phyloP scores from a whole-genome alignment of 2,329 filamentous ascomycete species.

The Fusarium pilosicola region DNA sequence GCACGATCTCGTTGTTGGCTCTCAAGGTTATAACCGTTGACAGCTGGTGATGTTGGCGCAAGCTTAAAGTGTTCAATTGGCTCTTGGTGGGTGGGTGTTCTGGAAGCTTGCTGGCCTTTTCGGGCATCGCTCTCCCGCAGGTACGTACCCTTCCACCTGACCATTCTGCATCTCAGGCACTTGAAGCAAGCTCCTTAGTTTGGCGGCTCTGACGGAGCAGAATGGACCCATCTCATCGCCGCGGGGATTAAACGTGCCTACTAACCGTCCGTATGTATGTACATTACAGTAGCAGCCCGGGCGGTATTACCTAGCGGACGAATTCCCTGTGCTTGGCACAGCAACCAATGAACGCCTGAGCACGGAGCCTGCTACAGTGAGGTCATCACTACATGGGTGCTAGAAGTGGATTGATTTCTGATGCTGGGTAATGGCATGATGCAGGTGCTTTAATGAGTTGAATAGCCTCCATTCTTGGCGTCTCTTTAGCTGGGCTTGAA shows the following conservation, averaged over 20 bases:
- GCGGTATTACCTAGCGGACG: constrained; percentile 1
- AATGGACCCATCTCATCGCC: background rate
- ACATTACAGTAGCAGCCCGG: background rate
- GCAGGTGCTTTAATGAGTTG: background rate
- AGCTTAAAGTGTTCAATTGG: constrained; percentile 11
- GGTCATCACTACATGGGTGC: constrained; percentile 38
- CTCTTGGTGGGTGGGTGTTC: constrained; percentile 31
- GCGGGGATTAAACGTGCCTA: constrained; percentile 9
- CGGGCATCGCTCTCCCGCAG: constrained; percentile 33
- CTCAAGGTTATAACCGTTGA: constrained; percentile 1
- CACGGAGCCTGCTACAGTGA: constrained; percentile 33
- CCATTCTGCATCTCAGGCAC: background rate
- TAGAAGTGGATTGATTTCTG: constrained; percentile 8
- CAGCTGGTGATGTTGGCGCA: constrained; percentile 10
- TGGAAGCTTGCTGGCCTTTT: constrained; percentile 46
- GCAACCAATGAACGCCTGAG: constrained; percentile 30
- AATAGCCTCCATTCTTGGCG: background rate
- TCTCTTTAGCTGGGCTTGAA: background rate
- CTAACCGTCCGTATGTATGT: background rate
- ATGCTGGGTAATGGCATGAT: background rate
- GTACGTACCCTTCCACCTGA: constrained; percentile 36
- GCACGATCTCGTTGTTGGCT: background rate
- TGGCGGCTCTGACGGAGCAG: constrained; percentile 17
- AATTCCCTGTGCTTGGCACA: constrained; percentile 2
- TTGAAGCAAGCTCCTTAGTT: constrained; percentile 16